Conservation (phyloP, 805 yeast species). For the Blastobotrys chiropterorum region DNA sequence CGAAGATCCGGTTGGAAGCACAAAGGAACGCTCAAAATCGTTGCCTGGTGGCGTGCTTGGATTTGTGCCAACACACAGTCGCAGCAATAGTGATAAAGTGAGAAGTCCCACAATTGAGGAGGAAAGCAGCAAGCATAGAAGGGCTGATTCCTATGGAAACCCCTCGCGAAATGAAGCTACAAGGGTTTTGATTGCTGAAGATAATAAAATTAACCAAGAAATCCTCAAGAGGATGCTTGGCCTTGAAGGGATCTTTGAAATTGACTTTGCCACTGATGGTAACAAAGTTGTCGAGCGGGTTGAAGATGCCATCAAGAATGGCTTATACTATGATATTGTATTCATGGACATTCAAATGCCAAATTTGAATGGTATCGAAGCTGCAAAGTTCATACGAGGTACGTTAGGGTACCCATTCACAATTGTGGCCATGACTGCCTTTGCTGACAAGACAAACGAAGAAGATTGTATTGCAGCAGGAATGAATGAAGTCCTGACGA, state of each 20-base stretch:
- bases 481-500: conserved; percentile 85
- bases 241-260: conserved; percentile 68
- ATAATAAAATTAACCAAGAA: conserved; percentile 89
- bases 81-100: background rate
- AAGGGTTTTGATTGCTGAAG: conserved; percentile 82
- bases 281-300: conserved; percentile 75
- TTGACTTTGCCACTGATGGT: conserved; percentile 85
- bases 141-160: background rate
- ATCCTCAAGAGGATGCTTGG: conserved; percentile 84
- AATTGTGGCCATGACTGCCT: conserved; percentile 91
- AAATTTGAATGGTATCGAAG: conserved; percentile 77
- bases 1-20: background rate
- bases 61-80: background rate
- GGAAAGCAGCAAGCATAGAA: background rate
- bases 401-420: conserved; percentile 60
- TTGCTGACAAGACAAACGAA: conserved; percentile 87
- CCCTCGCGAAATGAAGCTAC: conserved; percentile 7
- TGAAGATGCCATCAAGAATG: conserved; percentile 35
- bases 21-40: background rate
- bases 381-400: conserved; percentile 66
- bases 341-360: conserved; percentile 99
- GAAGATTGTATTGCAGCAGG: conserved; percentile 75
- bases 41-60: background rate
- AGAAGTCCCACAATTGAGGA: background rate
- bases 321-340: conserved; percentile 52